Base-by-base conservation (phyloP, 1,139 yeast genomes). In the Barnettozyma hawaiiensis region DNA sequence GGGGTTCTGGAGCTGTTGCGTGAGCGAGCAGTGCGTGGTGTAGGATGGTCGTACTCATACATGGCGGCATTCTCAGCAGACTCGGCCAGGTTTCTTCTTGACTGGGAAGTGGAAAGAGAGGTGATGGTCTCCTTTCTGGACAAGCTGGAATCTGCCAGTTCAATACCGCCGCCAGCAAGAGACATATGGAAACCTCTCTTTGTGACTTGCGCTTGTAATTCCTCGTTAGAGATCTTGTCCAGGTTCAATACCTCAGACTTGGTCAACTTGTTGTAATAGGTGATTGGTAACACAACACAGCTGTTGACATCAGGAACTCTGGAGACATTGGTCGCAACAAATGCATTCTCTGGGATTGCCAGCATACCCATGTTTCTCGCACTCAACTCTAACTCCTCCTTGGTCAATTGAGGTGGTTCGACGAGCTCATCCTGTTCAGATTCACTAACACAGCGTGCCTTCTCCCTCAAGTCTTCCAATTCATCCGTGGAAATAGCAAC, bases 261-360 rank as follows among this genome's bases (percentile, higher is more conserved):
- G 16, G 76, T 61, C 48, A 81, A 62, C 57, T 77, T 78, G 50
- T 73, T 73, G 60, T 80, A 83, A 57, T 81, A 82, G 4, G 78
- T 70, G 8, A 73, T 66, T 12, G 90, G 89, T 31, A 83, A 58
- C 7, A 81, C 78, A 43, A 79, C 80, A 29, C 81, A 81, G 50
- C 76, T 75, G 11, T 66, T 63, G n/a, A 70, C 61, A 47, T 79
- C 85, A 2, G 84, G 78, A 8, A 61, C 62, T 53, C 75, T 70
- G 10, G 76, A 72, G 26, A 73, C 71, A 3, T 81, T 77, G 0
- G 85, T 80, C 2, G 85, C 77, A 47, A 82, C 64, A 52, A 75
- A 81, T 4, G 80, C 67, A 15, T 69, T 57, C 38, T 66, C 68
- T 4, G 89, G 85, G 37, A 81, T 69, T 40, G 77, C 67, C 50